phyloP scores from a whole-genome alignment of 805 yeast species.

The Jamesozyma spencerorum region DNA sequence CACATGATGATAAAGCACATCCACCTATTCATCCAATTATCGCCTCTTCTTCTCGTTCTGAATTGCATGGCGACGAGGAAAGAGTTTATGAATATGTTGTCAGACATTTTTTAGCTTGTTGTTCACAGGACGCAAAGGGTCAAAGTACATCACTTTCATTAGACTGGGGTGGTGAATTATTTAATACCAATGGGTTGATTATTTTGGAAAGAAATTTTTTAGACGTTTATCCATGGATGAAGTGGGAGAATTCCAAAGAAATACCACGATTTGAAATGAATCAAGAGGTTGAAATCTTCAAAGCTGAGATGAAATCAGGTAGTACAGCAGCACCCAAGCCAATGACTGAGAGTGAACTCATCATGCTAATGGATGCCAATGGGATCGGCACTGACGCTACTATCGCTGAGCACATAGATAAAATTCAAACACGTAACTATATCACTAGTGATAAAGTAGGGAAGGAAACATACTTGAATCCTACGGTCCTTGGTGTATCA shows the following conservation, averaged over 20 bases:
- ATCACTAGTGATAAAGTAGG: constrained; percentile 38
- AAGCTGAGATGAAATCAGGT: constrained; percentile 60
- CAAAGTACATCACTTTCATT: constrained; percentile 50
- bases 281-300: constrained; percentile 46
- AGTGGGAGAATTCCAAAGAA: constrained; percentile 61
- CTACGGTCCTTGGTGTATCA: constrained; percentile 78
- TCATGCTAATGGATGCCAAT: constrained; percentile 89
- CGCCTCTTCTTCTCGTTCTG: constrained; percentile 25
- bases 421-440: constrained; percentile 60
- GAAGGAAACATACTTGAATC: constrained; percentile 45
- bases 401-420: constrained; percentile 93
- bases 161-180: constrained; percentile 71
- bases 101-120: constrained; percentile 81
- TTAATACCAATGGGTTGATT: constrained; percentile 61
- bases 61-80: constrained; percentile 35
- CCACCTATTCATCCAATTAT: constrained; percentile 90
- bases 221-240: constrained; percentile 68
- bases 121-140: constrained; percentile 87
- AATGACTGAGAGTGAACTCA: constrained; percentile 86
- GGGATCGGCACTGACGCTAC: constrained; percentile 99
- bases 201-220: constrained; percentile 70
- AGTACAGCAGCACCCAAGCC: constrained; percentile 72
- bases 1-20: constrained; percentile 88
- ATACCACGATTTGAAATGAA: constrained; percentile 56
- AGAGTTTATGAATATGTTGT: constrained; percentile 81